These are phyloP conservation scores for Colletotrichum sojae DNA, from an alignment of 2,329 filamentous ascomycete species.

Conservation along the genomic window DNA sequence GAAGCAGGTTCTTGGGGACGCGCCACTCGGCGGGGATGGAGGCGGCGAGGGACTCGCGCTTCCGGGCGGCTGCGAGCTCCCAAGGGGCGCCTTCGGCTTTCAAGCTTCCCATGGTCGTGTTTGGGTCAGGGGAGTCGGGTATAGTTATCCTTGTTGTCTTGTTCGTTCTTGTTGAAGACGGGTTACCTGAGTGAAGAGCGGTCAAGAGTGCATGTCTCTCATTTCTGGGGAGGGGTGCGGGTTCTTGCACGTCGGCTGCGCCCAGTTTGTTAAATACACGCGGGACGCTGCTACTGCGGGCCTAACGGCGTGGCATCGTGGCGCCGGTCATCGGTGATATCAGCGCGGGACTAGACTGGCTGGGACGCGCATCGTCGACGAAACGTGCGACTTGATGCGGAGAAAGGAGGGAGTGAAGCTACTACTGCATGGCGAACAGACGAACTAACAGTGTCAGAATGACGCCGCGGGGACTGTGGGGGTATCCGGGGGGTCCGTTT, in stretches of 20 bases:
- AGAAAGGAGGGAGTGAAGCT: background rate
- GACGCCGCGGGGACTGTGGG: conserved; percentile 35
- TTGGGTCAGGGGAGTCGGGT: background rate
- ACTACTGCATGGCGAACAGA: background rate
- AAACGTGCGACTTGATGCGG: background rate
- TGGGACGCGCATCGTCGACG: background rate
- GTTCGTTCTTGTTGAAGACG: too few species aligned
- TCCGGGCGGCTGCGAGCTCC: conserved; percentile 59
- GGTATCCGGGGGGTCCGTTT: too few species aligned
- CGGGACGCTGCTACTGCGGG: conserved; percentile 9
- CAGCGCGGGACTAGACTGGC: background rate
- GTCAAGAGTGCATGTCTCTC: background rate
- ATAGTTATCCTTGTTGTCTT: background rate
- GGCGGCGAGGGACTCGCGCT: conserved; percentile 57
- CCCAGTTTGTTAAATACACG: conserved; percentile 30
- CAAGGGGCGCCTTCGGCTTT: conserved; percentile 47
- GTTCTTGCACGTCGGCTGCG: background rate
- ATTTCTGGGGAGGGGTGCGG: background rate
- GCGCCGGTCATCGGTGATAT: conserved; percentile 28
- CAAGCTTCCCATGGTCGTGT: conserved; percentile 25
- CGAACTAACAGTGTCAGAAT: conserved; percentile 30
- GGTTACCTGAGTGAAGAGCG: background rate
- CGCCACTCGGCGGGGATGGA: conserved; percentile 72
- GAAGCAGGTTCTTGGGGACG: conserved; percentile 67
- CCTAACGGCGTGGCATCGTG: conserved; percentile 4